phyloP scores from a whole-genome alignment of 345 rosid species.

The Gossypium longicalyx region DNA sequence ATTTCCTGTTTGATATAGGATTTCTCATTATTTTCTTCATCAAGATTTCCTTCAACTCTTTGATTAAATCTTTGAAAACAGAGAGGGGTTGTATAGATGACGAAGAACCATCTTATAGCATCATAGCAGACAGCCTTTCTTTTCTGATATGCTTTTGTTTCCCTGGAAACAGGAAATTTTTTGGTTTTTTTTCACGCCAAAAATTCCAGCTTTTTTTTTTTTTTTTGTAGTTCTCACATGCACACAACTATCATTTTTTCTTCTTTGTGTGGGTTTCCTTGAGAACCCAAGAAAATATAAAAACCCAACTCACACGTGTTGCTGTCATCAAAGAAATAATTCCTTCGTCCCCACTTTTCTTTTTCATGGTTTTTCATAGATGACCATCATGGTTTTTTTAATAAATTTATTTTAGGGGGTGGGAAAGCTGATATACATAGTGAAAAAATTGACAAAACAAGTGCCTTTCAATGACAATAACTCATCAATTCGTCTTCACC shows the following conservation, averaged over 20 bases:
- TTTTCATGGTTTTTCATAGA: slow-evolving; percentile 5
- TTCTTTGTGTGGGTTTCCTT: slow-evolving; percentile 4
- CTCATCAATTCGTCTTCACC: slow-evolving; percentile 6
- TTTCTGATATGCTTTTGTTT: slow-evolving; percentile 3
- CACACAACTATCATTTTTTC: slow-evolving; percentile 22
- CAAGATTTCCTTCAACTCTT: background rate
- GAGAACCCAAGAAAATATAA: slow-evolving; percentile 11
- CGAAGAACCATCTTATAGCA: background rate
- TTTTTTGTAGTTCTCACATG: slow-evolving; percentile 20
- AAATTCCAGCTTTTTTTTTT: background rate
- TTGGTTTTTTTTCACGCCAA: background rate
- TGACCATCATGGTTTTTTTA: background rate
- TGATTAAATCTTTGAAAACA: background rate
- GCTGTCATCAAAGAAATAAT: slow-evolving; percentile 23
- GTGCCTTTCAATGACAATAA: background rate
- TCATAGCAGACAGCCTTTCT: slow-evolving; percentile 14
- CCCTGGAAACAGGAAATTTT: background rate
- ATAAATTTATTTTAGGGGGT: background rate
- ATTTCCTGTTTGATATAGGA: too few relatives aligned
- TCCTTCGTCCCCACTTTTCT: slow-evolving; percentile 13
- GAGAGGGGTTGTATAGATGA: too few relatives aligned
- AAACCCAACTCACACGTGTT: slow-evolving; percentile 29
- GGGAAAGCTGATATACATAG: too few relatives aligned
- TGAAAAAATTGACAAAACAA: background rate
- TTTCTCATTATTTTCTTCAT: too few relatives aligned